phyloP scores from a whole-genome alignment of 805 yeast species.

The Candida nanaspora region DNA sequence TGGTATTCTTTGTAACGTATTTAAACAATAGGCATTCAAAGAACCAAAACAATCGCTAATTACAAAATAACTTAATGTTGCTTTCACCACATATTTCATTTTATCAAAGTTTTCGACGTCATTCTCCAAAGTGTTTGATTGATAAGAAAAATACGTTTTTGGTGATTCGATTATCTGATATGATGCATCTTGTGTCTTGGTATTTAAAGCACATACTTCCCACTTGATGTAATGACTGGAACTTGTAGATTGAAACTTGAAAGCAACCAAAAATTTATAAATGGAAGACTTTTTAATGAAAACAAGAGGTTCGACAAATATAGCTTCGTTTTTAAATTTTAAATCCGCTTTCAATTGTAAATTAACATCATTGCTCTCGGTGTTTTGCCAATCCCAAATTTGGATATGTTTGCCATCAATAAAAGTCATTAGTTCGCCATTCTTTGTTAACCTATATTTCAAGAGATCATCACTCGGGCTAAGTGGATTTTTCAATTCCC shows the following conservation, averaged over 20 bases:
- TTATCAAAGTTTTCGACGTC: slow-evolving; percentile 13
- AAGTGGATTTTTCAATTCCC: too few relatives aligned
- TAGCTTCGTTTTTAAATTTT: neutral
- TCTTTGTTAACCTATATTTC: neutral
- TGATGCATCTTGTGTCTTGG: neutral
- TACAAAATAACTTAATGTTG: neutral
- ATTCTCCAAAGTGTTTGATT: slow-evolving; percentile 5
- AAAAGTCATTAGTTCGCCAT: neutral
- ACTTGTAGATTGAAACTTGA: neutral
- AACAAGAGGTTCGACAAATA: neutral
- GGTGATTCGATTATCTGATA: neutral
- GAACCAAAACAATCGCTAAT: slow-evolving; percentile 7
- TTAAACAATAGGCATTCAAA: slow-evolving; percentile 7
- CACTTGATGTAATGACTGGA: neutral
- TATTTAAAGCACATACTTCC: neutral
- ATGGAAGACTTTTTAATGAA: neutral
- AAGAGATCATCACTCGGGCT: too few relatives aligned
- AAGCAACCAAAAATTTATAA: neutral
- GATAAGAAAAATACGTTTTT: slow-evolving; percentile 6
- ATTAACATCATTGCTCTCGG: neutral
- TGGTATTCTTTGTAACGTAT: neutral
- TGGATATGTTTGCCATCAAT: neutral
- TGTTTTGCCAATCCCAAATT: neutral
- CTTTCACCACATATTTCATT: neutral
- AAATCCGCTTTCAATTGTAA: neutral